phyloP scores from a whole-genome alignment of 768 basidiomycete species.

The Suillus ampliporus region DNA sequence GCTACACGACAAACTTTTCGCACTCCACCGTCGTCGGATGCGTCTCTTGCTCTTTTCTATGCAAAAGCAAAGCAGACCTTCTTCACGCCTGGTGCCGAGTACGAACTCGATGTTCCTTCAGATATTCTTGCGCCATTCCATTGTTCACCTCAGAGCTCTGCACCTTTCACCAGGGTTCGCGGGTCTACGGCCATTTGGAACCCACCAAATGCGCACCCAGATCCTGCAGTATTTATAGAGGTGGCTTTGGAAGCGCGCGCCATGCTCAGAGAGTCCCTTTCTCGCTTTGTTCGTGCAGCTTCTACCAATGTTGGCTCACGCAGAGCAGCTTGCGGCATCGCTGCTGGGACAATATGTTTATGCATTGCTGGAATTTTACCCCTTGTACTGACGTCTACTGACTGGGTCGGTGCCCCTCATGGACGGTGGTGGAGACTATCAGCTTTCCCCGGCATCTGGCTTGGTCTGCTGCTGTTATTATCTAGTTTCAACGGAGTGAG shows the following conservation, averaged over 20 bases:
- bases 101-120: constrained; percentile 74
- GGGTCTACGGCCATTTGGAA: constrained; percentile 26
- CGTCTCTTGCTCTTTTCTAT: constrained; percentile 75
- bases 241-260: constrained; percentile 60
- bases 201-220: constrained; percentile 54
- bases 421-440: constrained; percentile 60
- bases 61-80: constrained; percentile 82
- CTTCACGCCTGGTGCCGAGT: constrained; percentile 71
- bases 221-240: constrained; percentile 66
- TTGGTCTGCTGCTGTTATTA: constrained; percentile 66
- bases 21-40: constrained; percentile 46
- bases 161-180: constrained; percentile 12
- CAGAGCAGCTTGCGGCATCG: constrained; percentile 71
- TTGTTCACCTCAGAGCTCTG: constrained; percentile 41
- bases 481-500: constrained; percentile 70
- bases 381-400: constrained; percentile 52
- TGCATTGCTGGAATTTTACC: constrained; percentile 56
- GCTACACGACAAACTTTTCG: constrained; percentile 27
- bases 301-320: constrained; percentile 72
- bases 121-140: constrained; percentile 68
- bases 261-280: constrained; percentile 67
- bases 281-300: constrained; percentile 70
- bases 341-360: constrained; percentile 60
- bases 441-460: constrained; percentile 72
- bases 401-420: constrained; percentile 38